Conservation (phyloP, 768 basidiomycete species). For the Cyathus striatus region DNA sequence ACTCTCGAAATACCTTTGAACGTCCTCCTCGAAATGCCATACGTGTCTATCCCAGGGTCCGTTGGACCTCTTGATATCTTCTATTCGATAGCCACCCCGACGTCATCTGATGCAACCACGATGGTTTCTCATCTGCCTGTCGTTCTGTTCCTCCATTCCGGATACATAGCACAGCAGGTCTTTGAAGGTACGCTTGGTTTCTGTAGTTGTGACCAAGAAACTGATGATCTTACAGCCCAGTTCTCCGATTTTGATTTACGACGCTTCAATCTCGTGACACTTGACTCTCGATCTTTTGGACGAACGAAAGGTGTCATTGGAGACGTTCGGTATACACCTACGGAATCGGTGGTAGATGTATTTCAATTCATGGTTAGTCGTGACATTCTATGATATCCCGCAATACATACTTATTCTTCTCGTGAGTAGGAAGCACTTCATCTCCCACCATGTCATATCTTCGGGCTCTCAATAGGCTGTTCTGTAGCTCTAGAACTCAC, state of each 20-base stretch:
- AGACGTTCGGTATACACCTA: slow-evolving; percentile 18
- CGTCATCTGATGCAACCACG: slow-evolving; percentile 15
- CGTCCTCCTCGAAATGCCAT: slow-evolving; percentile 21
- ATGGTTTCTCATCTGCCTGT: slow-evolving; percentile 29
- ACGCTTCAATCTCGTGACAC: slow-evolving; percentile 30
- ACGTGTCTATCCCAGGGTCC: slow-evolving; percentile 21
- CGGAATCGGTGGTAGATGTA: slow-evolving; percentile 25
- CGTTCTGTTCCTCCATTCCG: slow-evolving; percentile 31
- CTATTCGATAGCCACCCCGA: slow-evolving; percentile 34
- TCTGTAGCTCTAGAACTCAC: slow-evolving; percentile 26
- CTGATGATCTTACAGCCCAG: slow-evolving; percentile 18
- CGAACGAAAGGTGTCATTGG: slow-evolving; percentile 20
- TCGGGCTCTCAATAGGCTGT: slow-evolving; percentile 28
- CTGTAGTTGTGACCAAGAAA: neutral
- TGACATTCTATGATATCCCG: neutral
- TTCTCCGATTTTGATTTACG: slow-evolving; percentile 28
- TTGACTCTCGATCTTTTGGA: slow-evolving; percentile 29
- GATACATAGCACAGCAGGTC: slow-evolving; percentile 23
- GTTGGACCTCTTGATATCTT: slow-evolving; percentile 21
- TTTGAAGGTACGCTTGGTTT: slow-evolving; percentile 27
- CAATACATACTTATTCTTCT: neutral
- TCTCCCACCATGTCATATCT: slow-evolving; percentile 28
- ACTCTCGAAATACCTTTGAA: no score
- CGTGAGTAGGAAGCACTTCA: slow-evolving; percentile 20
- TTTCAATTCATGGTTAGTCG: slow-evolving; percentile 25